Evolutionary conservation across 2,329 filamentous ascomycete genomes (phyloP), one percentile per base, ranked within the genome.

Genomic region (Aspergillus tanneri): DNA sequence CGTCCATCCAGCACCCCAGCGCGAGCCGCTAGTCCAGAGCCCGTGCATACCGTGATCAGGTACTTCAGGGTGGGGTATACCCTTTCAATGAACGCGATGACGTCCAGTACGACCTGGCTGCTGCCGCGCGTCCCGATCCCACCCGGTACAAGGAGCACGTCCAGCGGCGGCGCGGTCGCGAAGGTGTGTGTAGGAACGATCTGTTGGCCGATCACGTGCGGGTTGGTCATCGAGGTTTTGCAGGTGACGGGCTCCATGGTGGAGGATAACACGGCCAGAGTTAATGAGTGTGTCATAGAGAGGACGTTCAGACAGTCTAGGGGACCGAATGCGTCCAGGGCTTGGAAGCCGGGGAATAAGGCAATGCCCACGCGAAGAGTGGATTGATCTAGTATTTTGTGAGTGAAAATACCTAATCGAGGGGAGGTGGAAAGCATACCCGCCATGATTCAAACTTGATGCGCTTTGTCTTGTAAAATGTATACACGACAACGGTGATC

Each of bases 141-240:
- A 2, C 86, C 85, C 0, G 85, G 85, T 5, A 88, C 66, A n/a
- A 89, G 65, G 18, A 88, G 72, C 3, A 87, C 79, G 36, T 87
- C 82, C 3, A 86, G 65, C 4, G 72, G 71, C 1, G 77, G 77
- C 2, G 75, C 72, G 5, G 72, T 65, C 32, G 67, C 71, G 57
- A 83, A 83, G 0, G 82, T 86, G 59, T 78, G 75, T 5, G 78
- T 79, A 2, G 77, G 77, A 2, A 76, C 54, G 32, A 77, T 61
- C 27, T 57, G 56, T 47, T 77, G 67, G 18, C 63, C 62, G 46
- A 55, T 30, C 11, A 47, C 41, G n/a, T 12, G 32, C 3, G 56
- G 35, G 23, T 5, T 24, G 68, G 68, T 21, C 53, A 55, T 21
- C 57, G 43, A 45, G 16, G 44, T 46, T 23, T 57, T 60, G n/a